Conservation (phyloP, 2,329 filamentous ascomycete genomes). For the Penicillium sp. region DNA sequence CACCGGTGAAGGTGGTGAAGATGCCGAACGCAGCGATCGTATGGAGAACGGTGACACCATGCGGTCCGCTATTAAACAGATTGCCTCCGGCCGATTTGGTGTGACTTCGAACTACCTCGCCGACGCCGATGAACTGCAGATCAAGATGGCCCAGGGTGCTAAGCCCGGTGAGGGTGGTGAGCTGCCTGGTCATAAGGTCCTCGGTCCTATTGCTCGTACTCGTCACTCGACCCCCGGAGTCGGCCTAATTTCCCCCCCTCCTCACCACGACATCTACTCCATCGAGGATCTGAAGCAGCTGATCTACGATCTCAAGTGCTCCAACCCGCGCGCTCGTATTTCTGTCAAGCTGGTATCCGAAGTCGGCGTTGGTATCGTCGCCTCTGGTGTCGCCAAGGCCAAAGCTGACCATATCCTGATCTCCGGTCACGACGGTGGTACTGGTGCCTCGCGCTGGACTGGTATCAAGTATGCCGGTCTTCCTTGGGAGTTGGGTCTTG, state of each 20-base stretch:
- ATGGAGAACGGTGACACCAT: constrained; percentile 94
- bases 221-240: constrained; percentile 96
- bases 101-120: constrained; percentile 93
- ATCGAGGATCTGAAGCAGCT: constrained; percentile 98
- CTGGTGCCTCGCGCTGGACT: constrained; percentile 94
- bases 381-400: constrained; percentile 94
- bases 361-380: constrained; percentile 95
- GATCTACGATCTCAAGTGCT: constrained; percentile 97
- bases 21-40: constrained; percentile 82
- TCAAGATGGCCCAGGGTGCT: constrained; percentile 98
- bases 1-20: constrained; percentile 95
- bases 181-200: constrained; percentile 94
- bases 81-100: constrained; percentile 93
- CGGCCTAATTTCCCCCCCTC: constrained; percentile 91
- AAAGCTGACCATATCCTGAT: constrained; percentile 97
- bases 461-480: constrained; percentile 96
- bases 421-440: constrained; percentile 94
- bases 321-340: constrained; percentile 85
- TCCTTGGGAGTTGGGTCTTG: constrained; percentile 94
- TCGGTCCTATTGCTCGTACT: constrained; percentile 87
- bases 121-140: constrained; percentile 93
- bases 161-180: constrained; percentile 98
- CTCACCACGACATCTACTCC: constrained; percentile 97
- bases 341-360: constrained; percentile 98
- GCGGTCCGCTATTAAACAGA: constrained; percentile 96